Evolutionary conservation across 305 asterid genomes (phyloP).

Genomic region (Rubia peregrina): DNA sequence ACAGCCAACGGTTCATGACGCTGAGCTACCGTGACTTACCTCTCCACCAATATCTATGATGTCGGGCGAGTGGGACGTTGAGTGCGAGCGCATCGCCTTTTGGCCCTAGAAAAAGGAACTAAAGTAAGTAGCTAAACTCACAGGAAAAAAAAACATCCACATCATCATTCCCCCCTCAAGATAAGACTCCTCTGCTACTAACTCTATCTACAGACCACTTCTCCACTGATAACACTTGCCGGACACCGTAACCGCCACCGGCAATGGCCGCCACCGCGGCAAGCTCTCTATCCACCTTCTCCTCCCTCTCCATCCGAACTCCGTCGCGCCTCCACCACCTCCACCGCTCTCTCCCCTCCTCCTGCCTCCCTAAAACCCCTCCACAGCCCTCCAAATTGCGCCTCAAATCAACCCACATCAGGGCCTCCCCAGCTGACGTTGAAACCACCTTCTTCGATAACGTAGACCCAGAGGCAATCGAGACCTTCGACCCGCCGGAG

Average conservation of each 20-base stretch:
- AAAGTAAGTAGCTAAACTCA: background rate
- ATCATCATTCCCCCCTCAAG: conserved; percentile 4
- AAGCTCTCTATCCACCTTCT: conserved; percentile 33
- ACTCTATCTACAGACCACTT: background rate
- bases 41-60: too few relatives aligned
- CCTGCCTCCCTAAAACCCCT: conserved; percentile 17
- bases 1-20: too few relatives aligned
- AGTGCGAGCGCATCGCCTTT: too few relatives aligned
- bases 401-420: conserved; percentile 25
- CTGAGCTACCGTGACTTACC: too few relatives aligned
- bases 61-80: too few relatives aligned
- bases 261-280: conserved; percentile 31
- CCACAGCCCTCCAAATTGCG: conserved; percentile 21
- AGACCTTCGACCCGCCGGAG: conserved; percentile 53
- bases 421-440: conserved; percentile 28
- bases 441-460: conserved; percentile 43
- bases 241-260: conserved; percentile 11
- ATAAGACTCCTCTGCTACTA: conserved; percentile 9
- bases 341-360: conserved; percentile 19
- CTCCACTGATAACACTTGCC: background rate
- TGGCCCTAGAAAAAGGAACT: background rate
- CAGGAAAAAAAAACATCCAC: background rate
- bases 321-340: conserved; percentile 32
- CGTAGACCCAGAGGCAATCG: conserved; percentile 44
- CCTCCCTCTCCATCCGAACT: conserved; percentile 32